A percentile compares a stretch with the other conserved stretches of the same genome.
phyloP scores from a whole-genome alignment of 2,329 filamentous ascomycete species.

The Botrytis galanthina region DNA sequence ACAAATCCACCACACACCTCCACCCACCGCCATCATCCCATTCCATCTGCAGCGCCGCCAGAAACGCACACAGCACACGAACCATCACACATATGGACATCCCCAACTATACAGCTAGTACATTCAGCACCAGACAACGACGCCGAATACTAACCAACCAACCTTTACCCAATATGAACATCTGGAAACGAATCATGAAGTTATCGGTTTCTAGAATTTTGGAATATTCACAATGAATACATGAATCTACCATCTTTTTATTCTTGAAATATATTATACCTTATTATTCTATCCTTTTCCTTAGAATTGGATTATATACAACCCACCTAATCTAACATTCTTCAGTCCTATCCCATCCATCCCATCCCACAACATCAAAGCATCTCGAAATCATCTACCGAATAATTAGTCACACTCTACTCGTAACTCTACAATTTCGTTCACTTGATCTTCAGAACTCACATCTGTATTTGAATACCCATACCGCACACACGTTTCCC shows the following conservation, averaged over 20 bases:
- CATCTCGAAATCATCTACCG: neutral
- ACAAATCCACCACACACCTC: neutral
- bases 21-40: neutral
- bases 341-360: neutral
- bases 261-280: neutral
- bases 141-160: no score
- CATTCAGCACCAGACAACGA: no score
- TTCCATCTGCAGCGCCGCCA: no score
- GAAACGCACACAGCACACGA: no score
- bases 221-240: neutral
- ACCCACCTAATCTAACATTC: neutral
- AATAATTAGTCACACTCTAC: neutral
- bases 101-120: neutral
- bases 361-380: neutral
- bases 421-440: neutral
- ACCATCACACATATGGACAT: neutral
- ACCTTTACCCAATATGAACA: no score
- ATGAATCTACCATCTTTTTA: neutral
- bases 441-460: neutral
- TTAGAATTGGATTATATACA: no score
- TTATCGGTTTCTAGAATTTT: neutral
- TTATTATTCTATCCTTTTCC: no score
- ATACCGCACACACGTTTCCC: neutral
- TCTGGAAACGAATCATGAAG: neutral
- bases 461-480: neutral